Conservation (phyloP, 495 filamentous ascomycete species). For the Annulohypoxylon nitens region DNA sequence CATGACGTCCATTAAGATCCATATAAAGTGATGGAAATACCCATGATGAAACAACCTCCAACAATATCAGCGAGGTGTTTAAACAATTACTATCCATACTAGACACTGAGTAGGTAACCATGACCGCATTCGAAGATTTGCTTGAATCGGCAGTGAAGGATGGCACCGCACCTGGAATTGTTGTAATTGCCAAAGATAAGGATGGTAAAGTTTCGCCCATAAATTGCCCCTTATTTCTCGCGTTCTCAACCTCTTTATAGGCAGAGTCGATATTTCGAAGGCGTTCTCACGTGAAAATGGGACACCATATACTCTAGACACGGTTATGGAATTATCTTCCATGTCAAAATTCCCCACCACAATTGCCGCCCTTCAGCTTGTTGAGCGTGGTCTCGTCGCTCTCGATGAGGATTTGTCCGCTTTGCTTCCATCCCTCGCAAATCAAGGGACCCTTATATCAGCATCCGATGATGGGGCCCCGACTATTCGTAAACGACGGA, state of each 20-base stretch:
- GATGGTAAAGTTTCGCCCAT: conserved; percentile 18
- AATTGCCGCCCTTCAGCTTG: conserved; percentile 52
- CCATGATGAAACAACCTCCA: no score
- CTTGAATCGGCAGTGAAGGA: conserved; percentile 32
- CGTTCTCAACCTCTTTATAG: conserved; percentile 6
- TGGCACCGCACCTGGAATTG: conserved; percentile 31
- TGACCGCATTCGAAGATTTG: conserved; percentile 30
- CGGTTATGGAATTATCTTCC: conserved; percentile 51
- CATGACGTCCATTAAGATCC: no score
- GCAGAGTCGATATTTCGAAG: conserved; percentile 30
- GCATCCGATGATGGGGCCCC: conserved; percentile 47
- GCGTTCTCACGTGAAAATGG: conserved; percentile 27
- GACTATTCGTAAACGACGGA: conserved; percentile 33
- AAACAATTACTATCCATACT: no score
- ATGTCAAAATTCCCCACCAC: conserved; percentile 56
- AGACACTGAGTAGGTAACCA: background rate
- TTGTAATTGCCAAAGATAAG: conserved; percentile 36
- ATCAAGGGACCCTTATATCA: conserved; percentile 45
- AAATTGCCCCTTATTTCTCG: background rate
- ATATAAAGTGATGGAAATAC: no score
- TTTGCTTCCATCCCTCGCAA: conserved; percentile 52
- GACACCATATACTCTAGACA: conserved; percentile 39
- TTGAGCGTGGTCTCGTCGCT: conserved; percentile 52
- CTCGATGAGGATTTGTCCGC: conserved; percentile 53
- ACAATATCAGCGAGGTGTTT: no score